A percentile compares a stretch with the other conserved stretches of the same genome.
phyloP scores from a whole-genome alignment of 202 grass and related monocot species.

The Zoysia matrella region DNA sequence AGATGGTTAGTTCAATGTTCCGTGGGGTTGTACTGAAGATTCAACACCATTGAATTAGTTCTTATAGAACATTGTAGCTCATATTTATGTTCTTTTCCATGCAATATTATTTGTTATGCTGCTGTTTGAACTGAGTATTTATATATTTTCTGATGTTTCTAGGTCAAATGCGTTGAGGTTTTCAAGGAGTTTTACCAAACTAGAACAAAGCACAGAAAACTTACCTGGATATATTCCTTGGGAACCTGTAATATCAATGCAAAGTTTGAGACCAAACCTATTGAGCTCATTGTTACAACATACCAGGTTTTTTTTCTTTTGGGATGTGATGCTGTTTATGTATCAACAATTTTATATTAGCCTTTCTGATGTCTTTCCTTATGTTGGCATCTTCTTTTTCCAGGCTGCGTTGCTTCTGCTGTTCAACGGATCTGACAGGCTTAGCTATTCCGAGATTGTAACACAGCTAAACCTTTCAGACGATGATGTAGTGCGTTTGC shows the following conservation, averaged over 20 bases:
- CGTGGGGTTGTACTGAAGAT: not conserved
- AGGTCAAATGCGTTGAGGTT: conserved; percentile 99
- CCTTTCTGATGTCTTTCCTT: not conserved
- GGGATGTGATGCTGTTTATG: not conserved
- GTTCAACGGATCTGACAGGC: conserved; percentile 79
- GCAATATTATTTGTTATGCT: not conserved
- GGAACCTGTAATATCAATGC: conserved; percentile 92
- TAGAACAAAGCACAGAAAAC: conserved; percentile 95
- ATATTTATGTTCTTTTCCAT: not conserved
- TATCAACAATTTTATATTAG: conserved; percentile 10
- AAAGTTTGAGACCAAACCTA: conserved; percentile 85
- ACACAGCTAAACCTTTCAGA: conserved; percentile 84
- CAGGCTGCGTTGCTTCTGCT: conserved; percentile 84
- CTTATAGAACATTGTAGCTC: conserved; percentile 6
- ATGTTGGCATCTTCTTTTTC: conserved; percentile 15
- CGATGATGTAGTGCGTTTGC: conserved; percentile 95
- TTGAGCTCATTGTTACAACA: conserved; percentile 93
- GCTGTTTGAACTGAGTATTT: conserved; percentile 11
- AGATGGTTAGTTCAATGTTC: conserved; percentile 72
- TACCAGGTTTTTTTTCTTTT: conserved; percentile 71
- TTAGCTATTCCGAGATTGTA: conserved; percentile 92
- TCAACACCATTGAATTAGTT: not conserved
- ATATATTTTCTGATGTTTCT: conserved; percentile 28
- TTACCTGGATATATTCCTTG: conserved; percentile 99
- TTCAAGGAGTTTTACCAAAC: conserved; percentile 95